These are phyloP conservation scores for Cryptococcus depauperatus DNA, from an alignment of 1,284 basidiomycete genomes.

Conservation along the genomic window DNA sequence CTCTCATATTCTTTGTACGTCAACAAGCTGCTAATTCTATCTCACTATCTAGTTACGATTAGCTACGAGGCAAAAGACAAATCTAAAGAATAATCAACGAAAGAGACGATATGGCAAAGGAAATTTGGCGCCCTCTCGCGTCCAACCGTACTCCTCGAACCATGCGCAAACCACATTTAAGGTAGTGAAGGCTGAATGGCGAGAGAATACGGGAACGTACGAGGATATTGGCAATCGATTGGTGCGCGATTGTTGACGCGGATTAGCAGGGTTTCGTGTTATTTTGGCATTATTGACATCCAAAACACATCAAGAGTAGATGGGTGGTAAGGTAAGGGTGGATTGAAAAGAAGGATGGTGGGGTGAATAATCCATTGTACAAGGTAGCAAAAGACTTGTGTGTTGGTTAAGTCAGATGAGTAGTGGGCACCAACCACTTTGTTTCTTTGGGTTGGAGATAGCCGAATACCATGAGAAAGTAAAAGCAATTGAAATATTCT, in stretches of 20 bases:
- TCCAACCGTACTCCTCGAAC: slow-evolving; percentile 19
- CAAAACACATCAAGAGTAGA: background rate
- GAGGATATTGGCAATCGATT: slow-evolving; percentile 22
- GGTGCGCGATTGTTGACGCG: slow-evolving; percentile 8
- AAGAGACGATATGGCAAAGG: too few species aligned
- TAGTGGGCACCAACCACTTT: slow-evolving; percentile 6
- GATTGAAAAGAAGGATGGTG: slow-evolving; percentile 7
- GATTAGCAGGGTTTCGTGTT: background rate
- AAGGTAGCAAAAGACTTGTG: background rate
- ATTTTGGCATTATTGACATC: background rate
- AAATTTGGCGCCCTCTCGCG: slow-evolving; percentile 35
- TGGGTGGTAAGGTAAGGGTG: slow-evolving; percentile 5
- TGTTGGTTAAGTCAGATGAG: background rate
- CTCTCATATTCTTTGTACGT: too few species aligned
- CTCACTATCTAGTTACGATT: too few species aligned
- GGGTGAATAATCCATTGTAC: background rate
- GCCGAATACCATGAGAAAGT: background rate
- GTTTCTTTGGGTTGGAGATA: background rate
- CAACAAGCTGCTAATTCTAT: too few species aligned
- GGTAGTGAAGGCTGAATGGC: background rate
- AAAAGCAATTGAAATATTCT: background rate
- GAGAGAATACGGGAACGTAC: slow-evolving; percentile 17
- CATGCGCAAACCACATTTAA: too few species aligned
- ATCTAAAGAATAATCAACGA: background rate
- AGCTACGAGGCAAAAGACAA: background rate